These are phyloP conservation scores for Golubevia sp. DNA, from an alignment of 1,284 basidiomycete genomes.

Conservation along the genomic window DNA sequence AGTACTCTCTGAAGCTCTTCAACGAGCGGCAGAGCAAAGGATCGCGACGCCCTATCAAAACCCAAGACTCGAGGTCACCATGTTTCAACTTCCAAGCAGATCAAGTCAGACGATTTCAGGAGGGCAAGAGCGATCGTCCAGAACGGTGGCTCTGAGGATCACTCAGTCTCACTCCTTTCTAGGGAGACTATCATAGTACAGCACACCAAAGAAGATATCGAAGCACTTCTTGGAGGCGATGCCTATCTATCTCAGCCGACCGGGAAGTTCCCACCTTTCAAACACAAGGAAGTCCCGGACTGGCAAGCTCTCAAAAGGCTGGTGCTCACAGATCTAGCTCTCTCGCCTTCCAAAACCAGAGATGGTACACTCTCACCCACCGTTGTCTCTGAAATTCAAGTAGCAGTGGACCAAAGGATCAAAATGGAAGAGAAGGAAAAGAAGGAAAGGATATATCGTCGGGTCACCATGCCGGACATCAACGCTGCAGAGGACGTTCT, in stretches of 20 bases:
- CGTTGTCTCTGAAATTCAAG: neutral
- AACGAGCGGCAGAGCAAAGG: neutral
- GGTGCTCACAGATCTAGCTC: neutral
- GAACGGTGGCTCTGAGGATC: neutral
- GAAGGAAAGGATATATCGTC: neutral
- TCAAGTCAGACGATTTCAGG: neutral
- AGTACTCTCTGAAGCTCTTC: neutral
- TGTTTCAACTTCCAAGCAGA: neutral
- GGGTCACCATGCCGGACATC: neutral
- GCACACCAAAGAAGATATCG: neutral
- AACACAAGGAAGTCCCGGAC: neutral
- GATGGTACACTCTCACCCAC: neutral
- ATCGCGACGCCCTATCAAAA: neutral
- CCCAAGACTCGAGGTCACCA: neutral
- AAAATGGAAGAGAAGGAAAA: neutral
- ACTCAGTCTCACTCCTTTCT: neutral
- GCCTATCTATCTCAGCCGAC: neutral
- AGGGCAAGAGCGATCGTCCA: neutral
- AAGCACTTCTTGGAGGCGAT: neutral
- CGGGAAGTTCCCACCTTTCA: neutral
- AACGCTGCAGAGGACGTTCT: neutral
- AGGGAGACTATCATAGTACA: neutral
- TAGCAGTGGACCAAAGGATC: neutral
- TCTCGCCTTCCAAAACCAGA: neutral
- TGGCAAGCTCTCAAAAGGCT: neutral